phyloP scores from a whole-genome alignment of 352 stramenopile species.

The Blastocystis sp. region DNA sequence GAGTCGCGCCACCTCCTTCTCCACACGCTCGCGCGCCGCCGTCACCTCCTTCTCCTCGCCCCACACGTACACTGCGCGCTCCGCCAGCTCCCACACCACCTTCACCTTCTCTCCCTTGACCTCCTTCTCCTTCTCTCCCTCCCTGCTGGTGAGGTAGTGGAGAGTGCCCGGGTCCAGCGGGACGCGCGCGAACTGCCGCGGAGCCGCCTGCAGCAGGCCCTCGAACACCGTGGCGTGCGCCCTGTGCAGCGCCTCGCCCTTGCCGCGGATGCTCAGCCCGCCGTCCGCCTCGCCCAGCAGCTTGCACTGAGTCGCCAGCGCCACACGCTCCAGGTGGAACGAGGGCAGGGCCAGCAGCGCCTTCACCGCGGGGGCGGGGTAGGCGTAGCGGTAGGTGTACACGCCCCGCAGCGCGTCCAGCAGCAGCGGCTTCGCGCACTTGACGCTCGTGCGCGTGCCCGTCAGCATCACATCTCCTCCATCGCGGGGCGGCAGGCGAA shows the following conservation, averaged over 20 bases:
- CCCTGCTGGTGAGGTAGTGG: neutral
- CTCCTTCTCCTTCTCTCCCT: too few relatives aligned
- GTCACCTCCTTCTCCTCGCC: neutral
- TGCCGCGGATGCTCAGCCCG: neutral
- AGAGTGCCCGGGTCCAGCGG: neutral
- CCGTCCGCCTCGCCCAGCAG: neutral
- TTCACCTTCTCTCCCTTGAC: neutral
- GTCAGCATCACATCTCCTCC: neutral
- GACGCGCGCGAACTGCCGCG: neutral
- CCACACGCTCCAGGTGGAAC: slow-evolving; percentile 7
- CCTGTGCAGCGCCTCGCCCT: neutral
- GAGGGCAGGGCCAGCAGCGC: neutral
- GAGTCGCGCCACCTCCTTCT: too few relatives aligned
- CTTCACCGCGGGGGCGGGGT: neutral
- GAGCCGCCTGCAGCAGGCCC: neutral
- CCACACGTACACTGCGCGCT: slow-evolving; percentile 1
- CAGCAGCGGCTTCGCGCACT: neutral
- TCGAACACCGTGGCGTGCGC: neutral
- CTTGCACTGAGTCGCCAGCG: neutral
- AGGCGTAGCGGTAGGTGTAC: neutral
- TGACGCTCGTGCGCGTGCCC: neutral
- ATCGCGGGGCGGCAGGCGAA: neutral
- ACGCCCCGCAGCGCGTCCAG: neutral
- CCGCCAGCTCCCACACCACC: neutral
- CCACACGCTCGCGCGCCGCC: neutral